These are phyloP conservation scores for Fraxinus cuspidata DNA, from an alignment of 257 asterid genomes.

Conservation along the genomic window DNA sequence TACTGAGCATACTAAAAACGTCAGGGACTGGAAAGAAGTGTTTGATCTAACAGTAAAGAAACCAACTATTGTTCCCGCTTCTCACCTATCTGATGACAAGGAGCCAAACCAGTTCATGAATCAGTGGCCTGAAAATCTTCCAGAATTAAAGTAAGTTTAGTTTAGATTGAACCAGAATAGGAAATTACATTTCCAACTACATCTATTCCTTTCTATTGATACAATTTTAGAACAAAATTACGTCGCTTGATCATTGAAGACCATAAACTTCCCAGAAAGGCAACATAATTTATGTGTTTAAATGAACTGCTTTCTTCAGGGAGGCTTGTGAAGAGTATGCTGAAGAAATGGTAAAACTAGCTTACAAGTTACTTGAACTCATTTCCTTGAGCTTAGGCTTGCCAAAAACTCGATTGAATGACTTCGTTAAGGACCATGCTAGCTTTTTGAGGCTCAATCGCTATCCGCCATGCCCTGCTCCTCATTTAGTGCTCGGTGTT, in stretches of 20 bases:
- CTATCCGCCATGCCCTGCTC: constrained; percentile 72
- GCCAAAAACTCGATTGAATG: constrained; percentile 41
- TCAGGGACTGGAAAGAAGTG: constrained; percentile 80
- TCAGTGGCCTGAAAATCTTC: constrained; percentile 63
- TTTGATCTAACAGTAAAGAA: constrained; percentile 56
- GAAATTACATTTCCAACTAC: too few relatives aligned
- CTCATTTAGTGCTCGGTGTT: constrained; percentile 74
- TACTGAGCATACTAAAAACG: constrained; percentile 62
- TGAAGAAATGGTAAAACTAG: constrained; percentile 49
- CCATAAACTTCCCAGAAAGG: neutral
- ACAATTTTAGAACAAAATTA: neutral
- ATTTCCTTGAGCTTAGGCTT: constrained; percentile 62
- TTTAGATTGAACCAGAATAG: neutral
- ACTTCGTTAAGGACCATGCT: constrained; percentile 51
- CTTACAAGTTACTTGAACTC: constrained; percentile 50
- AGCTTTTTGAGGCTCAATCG: constrained; percentile 67
- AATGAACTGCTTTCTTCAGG: constrained; percentile 31
- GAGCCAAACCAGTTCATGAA: constrained; percentile 37
- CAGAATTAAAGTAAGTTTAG: constrained; percentile 41
- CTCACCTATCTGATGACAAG: constrained; percentile 49
- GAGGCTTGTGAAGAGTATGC: constrained; percentile 58
- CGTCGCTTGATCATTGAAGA: neutral
- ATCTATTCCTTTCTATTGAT: neutral
- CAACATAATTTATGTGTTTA: neutral
- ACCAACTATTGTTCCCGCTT: constrained; percentile 46